These are phyloP conservation scores for Amesomyces nigricolor DNA, from an alignment of 2,329 filamentous ascomycete species.

Conservation along the genomic window DNA sequence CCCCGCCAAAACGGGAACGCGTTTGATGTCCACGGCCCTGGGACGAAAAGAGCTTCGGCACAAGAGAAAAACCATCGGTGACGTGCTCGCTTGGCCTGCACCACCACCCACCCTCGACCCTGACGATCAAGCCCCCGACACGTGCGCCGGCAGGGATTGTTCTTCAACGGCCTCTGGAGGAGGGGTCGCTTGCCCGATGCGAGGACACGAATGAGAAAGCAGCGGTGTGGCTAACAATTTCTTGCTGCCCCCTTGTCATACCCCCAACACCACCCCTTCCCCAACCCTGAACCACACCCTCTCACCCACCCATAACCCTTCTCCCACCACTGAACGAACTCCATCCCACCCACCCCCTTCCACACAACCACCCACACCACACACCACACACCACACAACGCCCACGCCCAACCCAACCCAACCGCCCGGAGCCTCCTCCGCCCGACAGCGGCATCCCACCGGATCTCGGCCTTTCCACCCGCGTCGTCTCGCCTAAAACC, in stretches of 20 bases:
- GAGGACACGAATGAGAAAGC: slow-evolving; percentile 10
- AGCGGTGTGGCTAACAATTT: slow-evolving; percentile 23
- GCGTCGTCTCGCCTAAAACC: too few relatives aligned
- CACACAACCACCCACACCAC: too few relatives aligned
- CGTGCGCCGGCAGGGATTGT: slow-evolving; percentile 8
- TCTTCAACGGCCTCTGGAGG: too few relatives aligned
- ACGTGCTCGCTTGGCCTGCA: not conserved
- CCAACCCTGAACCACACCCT: not conserved
- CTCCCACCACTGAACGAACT: too few relatives aligned
- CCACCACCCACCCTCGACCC: not conserved
- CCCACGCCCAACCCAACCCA: too few relatives aligned
- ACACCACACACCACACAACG: too few relatives aligned
- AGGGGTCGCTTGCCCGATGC: not conserved
- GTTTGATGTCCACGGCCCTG: too few relatives aligned
- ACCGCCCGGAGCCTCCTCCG: not conserved
- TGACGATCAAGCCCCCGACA: not conserved
- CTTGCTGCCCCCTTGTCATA: not conserved
- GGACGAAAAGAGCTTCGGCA: too few relatives aligned
- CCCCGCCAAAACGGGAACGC: too few relatives aligned
- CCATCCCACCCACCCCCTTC: too few relatives aligned
- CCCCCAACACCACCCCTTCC: not conserved
- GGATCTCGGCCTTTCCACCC: not conserved
- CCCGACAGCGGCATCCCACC: not conserved
- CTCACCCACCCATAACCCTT: too few relatives aligned
- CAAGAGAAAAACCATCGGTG: too few relatives aligned